Percentiles rank a stretch among this genome's conserved stretches.
Conservation (phyloP, 2,329 filamentous ascomycete genomes). For the Ceratocystis huliohia region DNA sequence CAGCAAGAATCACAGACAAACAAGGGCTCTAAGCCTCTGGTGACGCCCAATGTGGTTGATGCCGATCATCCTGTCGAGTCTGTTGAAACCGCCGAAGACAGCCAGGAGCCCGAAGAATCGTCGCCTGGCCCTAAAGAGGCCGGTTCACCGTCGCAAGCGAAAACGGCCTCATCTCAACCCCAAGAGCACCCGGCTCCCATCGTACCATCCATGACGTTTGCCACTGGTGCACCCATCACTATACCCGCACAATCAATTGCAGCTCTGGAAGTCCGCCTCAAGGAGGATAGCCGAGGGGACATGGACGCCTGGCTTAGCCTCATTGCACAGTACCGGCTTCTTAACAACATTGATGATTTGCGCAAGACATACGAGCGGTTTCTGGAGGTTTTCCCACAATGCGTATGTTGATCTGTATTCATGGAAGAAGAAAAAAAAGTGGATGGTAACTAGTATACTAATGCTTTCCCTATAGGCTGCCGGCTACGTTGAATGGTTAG, state of each 20-base stretch:
- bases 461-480: slow-evolving; percentile 55
- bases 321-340: slow-evolving; percentile 71
- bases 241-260: slow-evolving; percentile 40
- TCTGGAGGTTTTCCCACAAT: slow-evolving; percentile 73
- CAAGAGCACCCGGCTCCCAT: not conserved
- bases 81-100: slow-evolving; percentile 3
- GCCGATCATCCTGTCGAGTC: slow-evolving; percentile 1
- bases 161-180: not conserved
- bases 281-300: slow-evolving; percentile 84
- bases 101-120: slow-evolving; percentile 10
- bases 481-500: slow-evolving; percentile 77
- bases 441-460: not conserved
- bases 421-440: slow-evolving; percentile 21
- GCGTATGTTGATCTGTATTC: slow-evolving; percentile 50
- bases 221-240: not conserved
- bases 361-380: slow-evolving; percentile 76
- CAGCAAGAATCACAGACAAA: not conserved
- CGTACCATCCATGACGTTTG: slow-evolving; percentile 11
- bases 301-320: slow-evolving; percentile 82
- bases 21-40: too few species aligned
- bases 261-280: slow-evolving; percentile 78
- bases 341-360: slow-evolving; percentile 69
- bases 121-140: not conserved
- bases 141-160: not conserved
- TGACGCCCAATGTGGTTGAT: not conserved